Evolutionary conservation across 208 protist species (phyloP).

Genomic region (Herpetomonas samuelpessoai): DNA sequence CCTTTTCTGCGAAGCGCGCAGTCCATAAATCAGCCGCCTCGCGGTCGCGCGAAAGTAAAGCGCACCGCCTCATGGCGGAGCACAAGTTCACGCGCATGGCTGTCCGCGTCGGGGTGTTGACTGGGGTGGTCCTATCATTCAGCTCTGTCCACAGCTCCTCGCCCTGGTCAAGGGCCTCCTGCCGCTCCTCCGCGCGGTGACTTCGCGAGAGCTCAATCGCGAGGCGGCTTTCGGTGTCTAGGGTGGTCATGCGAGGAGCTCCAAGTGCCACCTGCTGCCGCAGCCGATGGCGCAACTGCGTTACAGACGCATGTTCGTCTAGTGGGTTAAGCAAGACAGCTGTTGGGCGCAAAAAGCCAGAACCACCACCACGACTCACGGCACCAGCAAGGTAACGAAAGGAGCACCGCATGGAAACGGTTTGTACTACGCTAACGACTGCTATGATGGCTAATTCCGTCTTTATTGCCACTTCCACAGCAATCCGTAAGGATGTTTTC

Average conservation of each 20-base stretch:
- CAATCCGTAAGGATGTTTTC: too few relatives aligned
- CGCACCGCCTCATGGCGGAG: conserved; percentile 71
- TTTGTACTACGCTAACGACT: too few relatives aligned
- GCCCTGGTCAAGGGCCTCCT: conserved; percentile 63
- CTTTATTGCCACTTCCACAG: too few relatives aligned
- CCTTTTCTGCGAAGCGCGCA: conserved; percentile 56
- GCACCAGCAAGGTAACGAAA: too few relatives aligned
- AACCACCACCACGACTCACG: too few relatives aligned
- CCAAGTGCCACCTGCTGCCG: conserved; percentile 15
- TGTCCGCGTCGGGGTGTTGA: conserved; percentile 52
- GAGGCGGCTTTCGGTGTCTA: conserved; percentile 71
- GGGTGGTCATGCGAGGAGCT: conserved; percentile 23
- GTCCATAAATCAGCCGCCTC: conserved; percentile 69
- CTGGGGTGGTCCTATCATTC: conserved; percentile 23
- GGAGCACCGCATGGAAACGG: too few relatives aligned
- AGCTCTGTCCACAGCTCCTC: conserved; percentile 74
- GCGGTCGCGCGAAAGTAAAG: conserved; percentile 35
- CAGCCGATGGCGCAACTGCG: conserved; percentile 24
- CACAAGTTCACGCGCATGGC: conserved; percentile 67
- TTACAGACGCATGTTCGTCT: conserved; percentile 17
- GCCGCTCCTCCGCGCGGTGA: conserved; percentile 35
- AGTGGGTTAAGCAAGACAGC: conserved; percentile 7
- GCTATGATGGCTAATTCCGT: too few relatives aligned
- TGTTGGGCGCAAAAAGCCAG: conserved; percentile 2
- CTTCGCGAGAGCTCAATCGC: conserved; percentile 59